phyloP scores from a whole-genome alignment of 768 basidiomycete species.

The Russula dissimulans region DNA sequence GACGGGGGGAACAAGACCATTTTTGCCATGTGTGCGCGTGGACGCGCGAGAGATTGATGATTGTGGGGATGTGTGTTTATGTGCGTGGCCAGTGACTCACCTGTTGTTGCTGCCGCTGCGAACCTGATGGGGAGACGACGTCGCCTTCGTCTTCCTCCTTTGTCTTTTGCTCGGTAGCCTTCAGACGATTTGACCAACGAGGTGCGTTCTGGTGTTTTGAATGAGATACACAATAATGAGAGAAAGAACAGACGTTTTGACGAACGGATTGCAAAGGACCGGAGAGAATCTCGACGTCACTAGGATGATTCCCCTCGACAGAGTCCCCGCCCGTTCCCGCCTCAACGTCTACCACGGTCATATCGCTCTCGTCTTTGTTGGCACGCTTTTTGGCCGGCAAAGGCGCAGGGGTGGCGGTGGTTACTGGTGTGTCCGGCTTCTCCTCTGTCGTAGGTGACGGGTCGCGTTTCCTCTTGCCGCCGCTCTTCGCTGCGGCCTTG shows the following conservation, averaged over 20 bases:
- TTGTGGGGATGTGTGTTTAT: no score
- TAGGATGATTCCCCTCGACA: background rate
- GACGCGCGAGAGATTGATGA: no score
- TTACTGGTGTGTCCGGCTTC: background rate
- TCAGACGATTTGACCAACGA: background rate
- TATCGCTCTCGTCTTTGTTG: background rate
- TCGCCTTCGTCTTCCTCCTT: background rate
- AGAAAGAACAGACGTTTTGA: background rate
- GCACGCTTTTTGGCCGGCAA: background rate
- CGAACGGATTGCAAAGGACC: constrained; percentile 1
- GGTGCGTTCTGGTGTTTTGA: background rate
- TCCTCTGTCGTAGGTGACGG: background rate
- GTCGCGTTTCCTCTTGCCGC: constrained; percentile 11
- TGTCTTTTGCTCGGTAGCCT: background rate
- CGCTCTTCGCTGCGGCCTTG: constrained; percentile 4
- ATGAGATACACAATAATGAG: background rate
- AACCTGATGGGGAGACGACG: background rate
- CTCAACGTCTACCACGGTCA: background rate
- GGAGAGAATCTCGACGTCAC: constrained; percentile 13
- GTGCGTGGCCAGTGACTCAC: no score
- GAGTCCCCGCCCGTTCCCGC: background rate
- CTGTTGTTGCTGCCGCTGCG: background rate
- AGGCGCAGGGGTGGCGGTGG: background rate
- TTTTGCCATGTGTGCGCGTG: no score
- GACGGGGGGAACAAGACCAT: no score